Conservation (phyloP, 768 basidiomycete genomes). For the Lentinula lateritia region DNA sequence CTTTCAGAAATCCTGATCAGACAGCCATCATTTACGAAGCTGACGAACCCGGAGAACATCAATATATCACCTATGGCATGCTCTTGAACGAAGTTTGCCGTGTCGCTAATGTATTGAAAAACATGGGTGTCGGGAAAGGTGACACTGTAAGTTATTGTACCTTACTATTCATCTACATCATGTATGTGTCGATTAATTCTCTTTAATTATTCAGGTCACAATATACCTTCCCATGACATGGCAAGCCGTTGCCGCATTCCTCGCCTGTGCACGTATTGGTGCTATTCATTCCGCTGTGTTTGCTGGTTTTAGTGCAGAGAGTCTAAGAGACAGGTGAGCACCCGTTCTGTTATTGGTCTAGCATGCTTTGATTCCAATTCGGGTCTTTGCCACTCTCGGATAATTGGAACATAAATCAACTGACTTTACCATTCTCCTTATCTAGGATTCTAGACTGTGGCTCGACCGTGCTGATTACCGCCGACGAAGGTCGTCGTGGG, state of each 20-base stretch:
- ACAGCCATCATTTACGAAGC: slow-evolving; percentile 98
- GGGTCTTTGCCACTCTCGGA: background rate
- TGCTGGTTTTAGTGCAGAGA: slow-evolving; percentile 94
- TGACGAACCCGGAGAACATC: slow-evolving; percentile 82
- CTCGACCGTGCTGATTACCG: slow-evolving; percentile 88
- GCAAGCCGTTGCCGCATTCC: slow-evolving; percentile 95
- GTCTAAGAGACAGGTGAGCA: slow-evolving; percentile 65
- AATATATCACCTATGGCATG: slow-evolving; percentile 73
- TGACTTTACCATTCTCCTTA: background rate
- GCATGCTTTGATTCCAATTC: background rate
- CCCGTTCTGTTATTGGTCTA: background rate
- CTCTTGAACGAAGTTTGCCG: slow-evolving; percentile 86
- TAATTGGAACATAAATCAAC: background rate
- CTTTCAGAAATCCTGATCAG: slow-evolving; percentile 84
- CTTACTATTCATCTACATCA: background rate
- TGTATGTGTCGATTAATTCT: background rate
- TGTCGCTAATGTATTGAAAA: slow-evolving; percentile 88
- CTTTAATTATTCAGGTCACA: slow-evolving; percentile 76
- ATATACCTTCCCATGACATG: slow-evolving; percentile 92
- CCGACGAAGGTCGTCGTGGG: slow-evolving; percentile 90
- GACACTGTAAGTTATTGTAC: background rate
- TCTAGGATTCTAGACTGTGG: slow-evolving; percentile 75
- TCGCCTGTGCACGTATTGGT: slow-evolving; percentile 95
- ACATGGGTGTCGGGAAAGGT: slow-evolving; percentile 78
- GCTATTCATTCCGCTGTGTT: slow-evolving; percentile 97